Evolutionary conservation across 2,329 filamentous ascomycete genomes (phyloP).

Genomic region (Didymella lethalis): DNA sequence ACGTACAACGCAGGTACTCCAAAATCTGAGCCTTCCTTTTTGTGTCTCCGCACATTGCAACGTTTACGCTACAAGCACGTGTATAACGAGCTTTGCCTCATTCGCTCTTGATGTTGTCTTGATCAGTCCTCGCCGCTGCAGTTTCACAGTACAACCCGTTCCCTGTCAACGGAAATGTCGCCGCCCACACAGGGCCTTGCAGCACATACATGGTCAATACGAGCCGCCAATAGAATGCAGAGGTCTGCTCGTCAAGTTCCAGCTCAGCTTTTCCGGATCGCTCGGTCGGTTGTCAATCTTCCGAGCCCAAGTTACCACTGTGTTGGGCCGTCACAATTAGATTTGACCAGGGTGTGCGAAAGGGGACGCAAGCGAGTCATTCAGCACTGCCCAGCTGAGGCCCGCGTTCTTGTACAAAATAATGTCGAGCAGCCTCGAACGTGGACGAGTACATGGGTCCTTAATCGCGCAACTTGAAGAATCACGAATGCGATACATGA

Average conservation of each 20-base stretch:
- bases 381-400: constrained; percentile 6
- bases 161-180: constrained; percentile 13
- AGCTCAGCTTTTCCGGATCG: constrained; percentile 13
- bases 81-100: neutral
- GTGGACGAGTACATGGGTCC: constrained; percentile 9
- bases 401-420: neutral
- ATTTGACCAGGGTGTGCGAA: constrained; percentile 5
- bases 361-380: constrained; percentile 13
- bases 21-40: constrained; percentile 10
- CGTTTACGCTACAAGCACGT: constrained; percentile 19
- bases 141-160: constrained; percentile 3
- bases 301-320: constrained; percentile 18
- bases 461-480: constrained; percentile 4
- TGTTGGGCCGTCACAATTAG: constrained; percentile 14
- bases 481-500: constrained; percentile 11
- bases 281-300: constrained; percentile 20
- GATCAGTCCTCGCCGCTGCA: neutral
- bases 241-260: constrained; percentile 6
- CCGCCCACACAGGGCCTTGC: constrained; percentile 3
- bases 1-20: constrained; percentile 1
- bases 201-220: neutral
- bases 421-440: constrained; percentile 2
- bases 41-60: constrained; percentile 13
- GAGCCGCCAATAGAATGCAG: constrained; percentile 12
- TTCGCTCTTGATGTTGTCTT: constrained; percentile 4